Evolutionary conservation across 352 stramenopile species (phyloP).

Genomic region (Aphanomyces euteiches): DNA sequence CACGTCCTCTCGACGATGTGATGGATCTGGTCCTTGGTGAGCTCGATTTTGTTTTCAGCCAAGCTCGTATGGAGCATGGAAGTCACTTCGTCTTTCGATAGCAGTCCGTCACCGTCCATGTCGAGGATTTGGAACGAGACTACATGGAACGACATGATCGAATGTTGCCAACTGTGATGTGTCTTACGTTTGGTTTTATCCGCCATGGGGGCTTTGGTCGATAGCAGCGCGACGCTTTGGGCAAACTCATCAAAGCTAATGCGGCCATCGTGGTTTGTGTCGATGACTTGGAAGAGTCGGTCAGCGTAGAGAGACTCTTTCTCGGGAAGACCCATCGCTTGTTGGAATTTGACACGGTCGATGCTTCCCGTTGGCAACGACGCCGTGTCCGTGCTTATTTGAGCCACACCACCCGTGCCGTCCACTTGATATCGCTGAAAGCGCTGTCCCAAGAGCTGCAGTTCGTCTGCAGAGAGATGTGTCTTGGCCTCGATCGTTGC

Average conservation of each 20-base stretch:
- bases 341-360: slow-evolving; percentile 78
- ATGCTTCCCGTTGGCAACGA: slow-evolving; percentile 35
- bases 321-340: slow-evolving; percentile 61
- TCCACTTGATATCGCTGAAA: slow-evolving; percentile 10
- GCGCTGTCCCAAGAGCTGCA: slow-evolving; percentile 19
- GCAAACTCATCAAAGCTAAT: slow-evolving; percentile 80
- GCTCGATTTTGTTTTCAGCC: slow-evolving; percentile 73
- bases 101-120: slow-evolving; percentile 64
- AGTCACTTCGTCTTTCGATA: slow-evolving; percentile 67
- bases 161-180: not conserved
- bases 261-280: slow-evolving; percentile 70
- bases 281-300: slow-evolving; percentile 76
- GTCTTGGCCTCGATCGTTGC: slow-evolving; percentile 14
- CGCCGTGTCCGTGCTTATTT: slow-evolving; percentile 5
- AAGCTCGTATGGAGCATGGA: slow-evolving; percentile 69
- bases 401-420: not conserved
- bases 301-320: slow-evolving; percentile 83
- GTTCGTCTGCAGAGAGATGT: slow-evolving; percentile 14
- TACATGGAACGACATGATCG: slow-evolving; percentile 28
- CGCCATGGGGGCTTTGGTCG: slow-evolving; percentile 54
- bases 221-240: slow-evolving; percentile 65
- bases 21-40: slow-evolving; percentile 54
- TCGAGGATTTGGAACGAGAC: slow-evolving; percentile 78
- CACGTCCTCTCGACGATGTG: slow-evolving; percentile 73
- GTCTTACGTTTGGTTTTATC: slow-evolving; percentile 74